Conservation (phyloP, 768 basidiomycete species). For the Xerocomellus intermedius region DNA sequence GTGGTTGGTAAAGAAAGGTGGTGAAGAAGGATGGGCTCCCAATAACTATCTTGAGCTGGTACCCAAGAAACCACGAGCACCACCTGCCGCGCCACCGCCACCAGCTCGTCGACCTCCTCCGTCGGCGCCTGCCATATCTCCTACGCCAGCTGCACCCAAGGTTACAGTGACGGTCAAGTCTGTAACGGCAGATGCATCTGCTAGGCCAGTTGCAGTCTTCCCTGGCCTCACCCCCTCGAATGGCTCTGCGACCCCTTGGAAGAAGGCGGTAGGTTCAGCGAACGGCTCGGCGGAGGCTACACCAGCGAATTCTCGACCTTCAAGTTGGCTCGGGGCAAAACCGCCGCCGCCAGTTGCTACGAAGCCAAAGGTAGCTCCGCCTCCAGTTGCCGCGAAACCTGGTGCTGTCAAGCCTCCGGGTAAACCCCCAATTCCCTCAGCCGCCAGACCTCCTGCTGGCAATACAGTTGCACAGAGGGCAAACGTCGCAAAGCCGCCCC, state of each 20-base stretch:
- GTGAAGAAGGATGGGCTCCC: slow-evolving; percentile 91
- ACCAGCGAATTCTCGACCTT: slow-evolving; percentile 49
- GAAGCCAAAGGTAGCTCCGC: slow-evolving; percentile 65
- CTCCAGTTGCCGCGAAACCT: slow-evolving; percentile 56
- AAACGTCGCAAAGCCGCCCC: slow-evolving; percentile 41
- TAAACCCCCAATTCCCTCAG: slow-evolving; percentile 64
- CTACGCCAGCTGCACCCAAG: slow-evolving; percentile 36
- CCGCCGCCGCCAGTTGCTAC: slow-evolving; percentile 59
- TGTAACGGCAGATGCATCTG: slow-evolving; percentile 54
- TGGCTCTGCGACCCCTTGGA: slow-evolving; percentile 74
- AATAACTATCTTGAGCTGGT: slow-evolving; percentile 88
- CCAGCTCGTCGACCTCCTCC: slow-evolving; percentile 50
- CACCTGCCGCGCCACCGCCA: slow-evolving; percentile 69
- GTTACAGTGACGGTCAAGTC: slow-evolving; percentile 40
- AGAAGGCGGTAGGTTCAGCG: slow-evolving; percentile 47
- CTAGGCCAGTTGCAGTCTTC: slow-evolving; percentile 80
- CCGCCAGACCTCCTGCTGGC: slow-evolving; percentile 46
- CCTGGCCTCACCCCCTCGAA: slow-evolving; percentile 70
- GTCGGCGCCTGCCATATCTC: slow-evolving; percentile 37
- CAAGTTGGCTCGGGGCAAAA: slow-evolving; percentile 48
- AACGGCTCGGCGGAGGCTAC: slow-evolving; percentile 36
- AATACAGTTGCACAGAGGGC: slow-evolving; percentile 38
- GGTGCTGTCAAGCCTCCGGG: slow-evolving; percentile 46
- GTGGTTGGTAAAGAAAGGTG: slow-evolving; percentile 92
- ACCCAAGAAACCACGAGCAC: slow-evolving; percentile 60